These are phyloP conservation scores for Neonectria ditissima DNA, from an alignment of 2,329 filamentous ascomycete genomes.

Conservation along the genomic window DNA sequence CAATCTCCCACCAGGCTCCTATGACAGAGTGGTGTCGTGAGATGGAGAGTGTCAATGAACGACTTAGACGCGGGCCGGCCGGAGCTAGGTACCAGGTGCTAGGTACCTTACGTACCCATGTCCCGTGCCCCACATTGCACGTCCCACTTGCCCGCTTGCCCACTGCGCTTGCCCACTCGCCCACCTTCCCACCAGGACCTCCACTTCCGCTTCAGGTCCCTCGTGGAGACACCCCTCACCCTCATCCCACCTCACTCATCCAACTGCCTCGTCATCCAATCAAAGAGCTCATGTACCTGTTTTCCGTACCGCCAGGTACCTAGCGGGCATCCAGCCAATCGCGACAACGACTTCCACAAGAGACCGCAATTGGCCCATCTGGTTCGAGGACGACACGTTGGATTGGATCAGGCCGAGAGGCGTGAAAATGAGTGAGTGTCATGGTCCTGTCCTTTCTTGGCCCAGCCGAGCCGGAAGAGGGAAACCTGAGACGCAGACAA, in stretches of 20 bases:
- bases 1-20: constrained; percentile 42
- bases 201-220: constrained; percentile 17
- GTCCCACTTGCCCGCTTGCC: constrained; percentile 8
- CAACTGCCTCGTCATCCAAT: constrained; percentile 13
- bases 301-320: constrained; percentile 20
- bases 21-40: constrained; percentile 39
- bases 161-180: constrained; percentile 4
- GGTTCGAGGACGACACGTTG: constrained; percentile 2
- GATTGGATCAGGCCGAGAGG: constrained; percentile 5
- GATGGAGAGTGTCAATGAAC: constrained; percentile 34
- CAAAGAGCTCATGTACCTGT: constrained; percentile 19
- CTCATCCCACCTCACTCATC: constrained; percentile 8
- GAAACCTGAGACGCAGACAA: constrained; percentile 21
- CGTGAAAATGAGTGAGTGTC: not conserved
- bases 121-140: not conserved
- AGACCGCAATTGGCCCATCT: constrained; percentile 26
- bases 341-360: not conserved
- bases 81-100: constrained; percentile 22
- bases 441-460: constrained; percentile 3
- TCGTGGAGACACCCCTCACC: constrained; percentile 15
- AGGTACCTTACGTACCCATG: constrained; percentile 23
- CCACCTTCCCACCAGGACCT: constrained; percentile 9
- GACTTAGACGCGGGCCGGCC: constrained; percentile 40
- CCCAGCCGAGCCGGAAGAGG: constrained; percentile 4
- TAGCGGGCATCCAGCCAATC: constrained; percentile 14